These are phyloP conservation scores for Botrytis porri DNA, from an alignment of 2,329 filamentous ascomycete genomes.

Conservation along the genomic window DNA sequence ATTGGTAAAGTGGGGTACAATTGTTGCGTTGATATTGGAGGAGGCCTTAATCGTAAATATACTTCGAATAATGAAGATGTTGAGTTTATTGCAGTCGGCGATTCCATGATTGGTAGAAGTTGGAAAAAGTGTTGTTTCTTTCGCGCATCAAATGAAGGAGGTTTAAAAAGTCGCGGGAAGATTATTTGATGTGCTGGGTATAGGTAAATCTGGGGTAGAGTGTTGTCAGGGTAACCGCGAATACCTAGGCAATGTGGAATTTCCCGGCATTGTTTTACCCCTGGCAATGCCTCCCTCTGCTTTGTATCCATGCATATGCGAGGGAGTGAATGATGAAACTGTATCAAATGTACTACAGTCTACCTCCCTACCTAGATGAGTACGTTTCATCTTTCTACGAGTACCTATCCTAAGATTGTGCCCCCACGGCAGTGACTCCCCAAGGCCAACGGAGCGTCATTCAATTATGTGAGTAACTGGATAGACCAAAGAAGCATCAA, in stretches of 20 bases:
- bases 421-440: neutral
- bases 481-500: neutral
- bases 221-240: constrained; percentile 14
- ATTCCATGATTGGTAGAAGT: constrained; percentile 37
- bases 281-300: neutral
- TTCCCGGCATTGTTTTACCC: neutral
- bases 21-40: constrained; percentile 42
- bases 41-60: constrained; percentile 79
- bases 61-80: constrained; percentile 77
- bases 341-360: neutral
- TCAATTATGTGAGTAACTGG: neutral
- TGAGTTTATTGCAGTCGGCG: constrained; percentile 41
- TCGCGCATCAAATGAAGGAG: neutral
- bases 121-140: constrained; percentile 10
- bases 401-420: neutral
- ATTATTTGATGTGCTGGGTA: constrained; percentile 12
- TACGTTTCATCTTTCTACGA: neutral
- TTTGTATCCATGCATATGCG: neutral
- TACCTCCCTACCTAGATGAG: too few species aligned
- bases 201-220: constrained; percentile 9
- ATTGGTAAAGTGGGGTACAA: constrained; percentile 42
- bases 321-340: neutral
- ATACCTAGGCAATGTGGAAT: neutral
- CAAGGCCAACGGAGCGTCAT: neutral
- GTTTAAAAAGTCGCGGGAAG: constrained; percentile 6